phyloP scores from a whole-genome alignment of 2,329 filamentous ascomycete species.

The Xylariaceae sp. region DNA sequence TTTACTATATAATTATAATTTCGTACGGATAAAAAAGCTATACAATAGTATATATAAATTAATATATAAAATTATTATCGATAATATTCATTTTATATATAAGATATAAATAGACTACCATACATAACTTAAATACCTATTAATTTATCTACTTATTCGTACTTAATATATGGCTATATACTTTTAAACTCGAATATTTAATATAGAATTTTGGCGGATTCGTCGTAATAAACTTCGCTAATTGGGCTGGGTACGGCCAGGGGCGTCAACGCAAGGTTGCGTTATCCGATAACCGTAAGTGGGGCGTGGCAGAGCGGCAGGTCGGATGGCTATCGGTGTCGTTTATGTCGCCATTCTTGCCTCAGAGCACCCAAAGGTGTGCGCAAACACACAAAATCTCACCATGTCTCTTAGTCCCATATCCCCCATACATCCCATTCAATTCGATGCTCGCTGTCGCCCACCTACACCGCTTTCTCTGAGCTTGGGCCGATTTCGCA shows the following conservation, averaged over 20 bases:
- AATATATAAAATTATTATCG: no score
- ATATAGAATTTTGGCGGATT: no score
- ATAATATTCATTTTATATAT: no score
- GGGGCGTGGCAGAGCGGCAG: slow-evolving; percentile 24
- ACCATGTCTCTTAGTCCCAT: background rate
- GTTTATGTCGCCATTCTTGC: slow-evolving; percentile 45
- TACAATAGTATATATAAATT: no score
- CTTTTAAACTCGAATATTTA: no score
- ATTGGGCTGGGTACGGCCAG: background rate
- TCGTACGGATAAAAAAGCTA: no score
- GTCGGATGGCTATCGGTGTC: slow-evolving; percentile 33
- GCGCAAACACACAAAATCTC: slow-evolving; percentile 33
- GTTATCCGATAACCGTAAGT: slow-evolving; percentile 33
- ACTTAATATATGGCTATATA: no score
- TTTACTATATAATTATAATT: no score
- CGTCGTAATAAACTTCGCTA: background rate
- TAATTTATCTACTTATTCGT: no score
- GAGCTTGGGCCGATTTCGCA: slow-evolving; percentile 23
- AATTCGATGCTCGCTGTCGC: background rate
- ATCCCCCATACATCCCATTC: background rate
- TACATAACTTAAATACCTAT: no score
- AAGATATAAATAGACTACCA: no score
- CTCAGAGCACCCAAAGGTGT: slow-evolving; percentile 38
- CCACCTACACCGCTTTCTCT: background rate
- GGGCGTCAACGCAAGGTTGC: background rate